phyloP scores from a whole-genome alignment of 179 eudicot species.

The Beta corolliflora region DNA sequence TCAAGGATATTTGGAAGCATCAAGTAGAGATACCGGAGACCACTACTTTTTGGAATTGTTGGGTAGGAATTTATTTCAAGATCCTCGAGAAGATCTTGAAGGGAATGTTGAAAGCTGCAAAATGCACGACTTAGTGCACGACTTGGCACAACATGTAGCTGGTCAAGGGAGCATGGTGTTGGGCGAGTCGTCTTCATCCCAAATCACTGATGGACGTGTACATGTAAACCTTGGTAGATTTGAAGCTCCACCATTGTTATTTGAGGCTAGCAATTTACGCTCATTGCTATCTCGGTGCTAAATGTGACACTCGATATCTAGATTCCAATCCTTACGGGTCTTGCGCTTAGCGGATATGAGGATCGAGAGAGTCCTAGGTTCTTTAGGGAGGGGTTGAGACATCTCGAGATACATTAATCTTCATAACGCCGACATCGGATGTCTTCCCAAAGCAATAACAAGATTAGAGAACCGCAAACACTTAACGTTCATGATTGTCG shows the following conservation, averaged over 20 bases:
- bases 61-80: constrained; percentile 28
- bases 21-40: constrained; percentile 28
- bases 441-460: constrained; percentile 10
- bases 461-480: constrained; percentile 18
- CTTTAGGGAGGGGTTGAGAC: constrained; percentile 24
- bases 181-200: background rate
- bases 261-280: background rate
- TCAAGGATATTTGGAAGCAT: constrained; percentile 25
- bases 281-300: background rate
- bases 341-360: background rate
- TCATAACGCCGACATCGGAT: background rate
- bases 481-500: background rate
- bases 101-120: background rate
- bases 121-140: constrained; percentile 31
- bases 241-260: background rate
- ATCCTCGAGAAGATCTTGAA: background rate
- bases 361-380: constrained; percentile 7
- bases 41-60: constrained; percentile 18
- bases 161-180: background rate
- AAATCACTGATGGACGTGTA: background rate
- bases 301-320: background rate
- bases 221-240: background rate
- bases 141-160: constrained; percentile 18
- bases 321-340: background rate
- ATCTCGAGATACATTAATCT: constrained; percentile 31